A percentile compares a stretch with the other conserved stretches of the same genome.
Conservation (phyloP, 2,329 filamentous ascomycete genomes). For the Penicillium sp. region DNA sequence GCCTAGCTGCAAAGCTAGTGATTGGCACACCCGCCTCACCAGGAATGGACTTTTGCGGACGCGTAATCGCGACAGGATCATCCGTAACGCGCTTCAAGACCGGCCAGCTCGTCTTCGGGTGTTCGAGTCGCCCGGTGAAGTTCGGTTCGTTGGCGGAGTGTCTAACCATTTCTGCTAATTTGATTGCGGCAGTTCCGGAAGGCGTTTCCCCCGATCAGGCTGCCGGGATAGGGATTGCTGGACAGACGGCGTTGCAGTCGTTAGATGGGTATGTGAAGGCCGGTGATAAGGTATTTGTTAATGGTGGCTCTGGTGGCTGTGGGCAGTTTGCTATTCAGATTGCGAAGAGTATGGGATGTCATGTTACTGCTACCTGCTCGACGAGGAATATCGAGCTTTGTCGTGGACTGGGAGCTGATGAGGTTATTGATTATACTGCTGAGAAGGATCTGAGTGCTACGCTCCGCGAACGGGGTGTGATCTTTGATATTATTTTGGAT, state of each 20-base stretch:
- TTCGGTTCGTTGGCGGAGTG: constrained; percentile 50
- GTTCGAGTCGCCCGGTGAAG: constrained; percentile 25
- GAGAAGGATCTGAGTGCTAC: constrained; percentile 46
- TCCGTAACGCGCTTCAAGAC: constrained; percentile 31
- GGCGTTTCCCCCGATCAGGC: constrained; percentile 45
- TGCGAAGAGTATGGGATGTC: constrained; percentile 60
- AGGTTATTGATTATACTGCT: constrained; percentile 61
- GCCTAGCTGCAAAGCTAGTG: constrained; percentile 40
- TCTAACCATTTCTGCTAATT: constrained; percentile 33
- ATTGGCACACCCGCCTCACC: constrained; percentile 49
- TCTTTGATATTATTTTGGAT: constrained; percentile 59
- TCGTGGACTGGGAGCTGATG: constrained; percentile 61
- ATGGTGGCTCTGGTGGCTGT: constrained; percentile 63
- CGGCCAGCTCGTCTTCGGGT: constrained; percentile 51
- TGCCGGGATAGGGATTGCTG: constrained; percentile 48
- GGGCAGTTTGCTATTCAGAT: constrained; percentile 64
- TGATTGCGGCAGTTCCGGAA: constrained; percentile 43
- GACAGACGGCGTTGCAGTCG: constrained; percentile 50
- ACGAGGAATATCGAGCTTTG: constrained; percentile 58
- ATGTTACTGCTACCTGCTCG: constrained; percentile 62
- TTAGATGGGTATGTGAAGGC: constrained; percentile 48
- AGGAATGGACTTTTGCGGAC: constrained; percentile 53
- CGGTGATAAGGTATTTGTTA: constrained; percentile 63
- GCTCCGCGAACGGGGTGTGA: constrained; percentile 49
- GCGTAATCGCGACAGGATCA: constrained; percentile 39